Base-by-base conservation (phyloP, 2,329 filamentous ascomycete species). In the Diplodia intermedia region DNA sequence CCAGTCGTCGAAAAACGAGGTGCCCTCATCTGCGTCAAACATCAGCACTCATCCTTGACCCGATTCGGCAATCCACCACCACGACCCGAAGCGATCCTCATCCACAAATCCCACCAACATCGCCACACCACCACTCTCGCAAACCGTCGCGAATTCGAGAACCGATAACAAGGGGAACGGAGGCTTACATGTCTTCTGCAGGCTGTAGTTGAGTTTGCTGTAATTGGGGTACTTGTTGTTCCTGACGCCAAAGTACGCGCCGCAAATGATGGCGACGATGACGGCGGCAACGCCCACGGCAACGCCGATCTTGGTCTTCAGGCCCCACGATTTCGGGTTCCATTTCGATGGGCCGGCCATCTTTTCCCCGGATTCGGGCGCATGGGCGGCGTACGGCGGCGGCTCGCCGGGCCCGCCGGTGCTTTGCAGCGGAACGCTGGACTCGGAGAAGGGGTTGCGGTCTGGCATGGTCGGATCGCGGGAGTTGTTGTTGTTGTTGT, bases 131-230 rank as follows among this genome's bases (percentile, higher is more conserved):
- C 18, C 36, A 14, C 2, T 26, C 11, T 11, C 36, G 8, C 2
- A 12, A 47, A 20, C 43, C 3, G 90, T 90, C 1, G 86, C 88
- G 76, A 89, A 20, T 9, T 33, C 6, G 18, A 18, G 8, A 20
- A n/a, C 6, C 91, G 69, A 92, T 82, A 71, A 93, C 84, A 65
- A 31, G 14, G 0, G 12, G 90, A 75, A 92, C 88, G 55, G 92
- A 90, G 4, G 86, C 88, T 62, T 85, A 88, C 84, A 72, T 87
- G 87, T 75, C 33, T 56, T 40, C 31, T 43, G 31, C 23, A 68
- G 50, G 11, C 47, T 47, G 52, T 68, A 68, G 8, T 68, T 68
- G 33, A 68, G 57, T 26, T 56, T 68, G 56, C 50, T 68, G 57
- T 68, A 68, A 11, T 68, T 57, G 23, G 66, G 66, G 29, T 68